Evolutionary conservation across 1,139 yeast species (phyloP).

Genomic region (Taphrina deformans): DNA sequence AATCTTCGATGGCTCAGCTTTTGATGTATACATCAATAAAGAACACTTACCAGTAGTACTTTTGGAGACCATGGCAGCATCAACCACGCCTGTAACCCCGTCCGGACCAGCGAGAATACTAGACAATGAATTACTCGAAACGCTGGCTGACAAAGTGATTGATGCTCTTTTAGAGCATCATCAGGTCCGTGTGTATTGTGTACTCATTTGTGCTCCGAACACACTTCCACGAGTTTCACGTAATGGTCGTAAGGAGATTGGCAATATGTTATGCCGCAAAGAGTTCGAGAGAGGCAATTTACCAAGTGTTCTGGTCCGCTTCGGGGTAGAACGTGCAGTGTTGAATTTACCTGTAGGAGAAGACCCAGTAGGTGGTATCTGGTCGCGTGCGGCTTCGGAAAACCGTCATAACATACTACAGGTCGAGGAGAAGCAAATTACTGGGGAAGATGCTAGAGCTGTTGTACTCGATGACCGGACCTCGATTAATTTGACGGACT

Average conservation of each 20-base stretch:
- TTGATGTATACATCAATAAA: slow-evolving; percentile 79
- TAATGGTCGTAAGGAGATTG: slow-evolving; percentile 86
- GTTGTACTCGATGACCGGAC: slow-evolving; percentile 75
- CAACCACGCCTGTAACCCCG: slow-evolving; percentile 45
- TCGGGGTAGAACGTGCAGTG: slow-evolving; percentile 66
- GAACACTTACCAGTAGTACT: slow-evolving; percentile 85
- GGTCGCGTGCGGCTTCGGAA: slow-evolving; percentile 72
- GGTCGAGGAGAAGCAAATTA: slow-evolving; percentile 61
- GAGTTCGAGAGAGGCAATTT: slow-evolving; percentile 74
- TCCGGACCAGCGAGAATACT: slow-evolving; percentile 47
- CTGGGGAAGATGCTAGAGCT: slow-evolving; percentile 76
- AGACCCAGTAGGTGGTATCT: slow-evolving; percentile 77
- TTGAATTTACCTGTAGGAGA: slow-evolving; percentile 68
- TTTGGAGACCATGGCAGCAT: slow-evolving; percentile 77
- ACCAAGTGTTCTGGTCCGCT: slow-evolving; percentile 76
- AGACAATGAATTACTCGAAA: slow-evolving; percentile 63
- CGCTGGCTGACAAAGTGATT: slow-evolving; percentile 56
- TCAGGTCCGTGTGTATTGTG: slow-evolving; percentile 75
- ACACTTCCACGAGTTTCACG: slow-evolving; percentile 79
- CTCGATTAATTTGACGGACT: slow-evolving; percentile 69
- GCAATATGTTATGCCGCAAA: slow-evolving; percentile 87
- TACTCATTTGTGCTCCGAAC: slow-evolving; percentile 76
- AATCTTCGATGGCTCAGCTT: slow-evolving; percentile 66
- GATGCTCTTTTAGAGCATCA: slow-evolving; percentile 69
- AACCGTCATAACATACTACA: slow-evolving; percentile 56